Conservation (phyloP, 345 rosid species). For the Ceriops tagal region DNA sequence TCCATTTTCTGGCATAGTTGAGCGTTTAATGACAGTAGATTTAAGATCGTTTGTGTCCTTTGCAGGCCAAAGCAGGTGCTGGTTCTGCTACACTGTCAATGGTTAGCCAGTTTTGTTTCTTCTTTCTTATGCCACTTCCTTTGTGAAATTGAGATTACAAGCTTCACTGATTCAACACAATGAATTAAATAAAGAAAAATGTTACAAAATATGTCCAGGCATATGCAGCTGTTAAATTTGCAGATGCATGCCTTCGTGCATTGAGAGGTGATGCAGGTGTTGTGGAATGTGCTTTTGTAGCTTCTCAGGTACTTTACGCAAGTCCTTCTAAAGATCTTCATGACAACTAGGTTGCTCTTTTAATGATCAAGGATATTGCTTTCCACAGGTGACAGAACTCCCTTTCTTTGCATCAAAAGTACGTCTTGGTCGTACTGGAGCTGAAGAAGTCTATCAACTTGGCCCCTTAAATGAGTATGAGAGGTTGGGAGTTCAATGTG, state of each 20-base stretch:
- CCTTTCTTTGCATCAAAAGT: constrained; percentile 77
- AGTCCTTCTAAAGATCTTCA: background rate
- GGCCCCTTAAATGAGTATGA: constrained; percentile 35
- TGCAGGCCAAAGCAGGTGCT: constrained; percentile 95
- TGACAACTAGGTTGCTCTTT: background rate
- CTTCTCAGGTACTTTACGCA: constrained; percentile 51
- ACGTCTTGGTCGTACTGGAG: constrained; percentile 28
- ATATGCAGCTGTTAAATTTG: constrained; percentile 94
- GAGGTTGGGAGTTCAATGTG: constrained; percentile 10
- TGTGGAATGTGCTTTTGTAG: constrained; percentile 76
- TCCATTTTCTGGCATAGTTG: background rate
- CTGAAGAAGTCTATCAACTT: constrained; percentile 28
- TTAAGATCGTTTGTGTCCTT: background rate
- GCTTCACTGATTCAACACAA: background rate
- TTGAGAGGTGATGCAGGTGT: constrained; percentile 83
- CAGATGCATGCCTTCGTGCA: constrained; percentile 84
- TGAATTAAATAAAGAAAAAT: background rate
- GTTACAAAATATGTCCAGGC: constrained; percentile 45
- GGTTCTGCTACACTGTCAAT: constrained; percentile 98
- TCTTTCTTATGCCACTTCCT: background rate
- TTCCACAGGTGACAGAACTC: constrained; percentile 77
- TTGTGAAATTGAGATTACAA: background rate
- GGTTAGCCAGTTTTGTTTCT: constrained; percentile 40
- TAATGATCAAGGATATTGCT: background rate
- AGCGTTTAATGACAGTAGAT: background rate